phyloP scores from a whole-genome alignment of 805 yeast genomes.

The Torulaspora franciscae region DNA sequence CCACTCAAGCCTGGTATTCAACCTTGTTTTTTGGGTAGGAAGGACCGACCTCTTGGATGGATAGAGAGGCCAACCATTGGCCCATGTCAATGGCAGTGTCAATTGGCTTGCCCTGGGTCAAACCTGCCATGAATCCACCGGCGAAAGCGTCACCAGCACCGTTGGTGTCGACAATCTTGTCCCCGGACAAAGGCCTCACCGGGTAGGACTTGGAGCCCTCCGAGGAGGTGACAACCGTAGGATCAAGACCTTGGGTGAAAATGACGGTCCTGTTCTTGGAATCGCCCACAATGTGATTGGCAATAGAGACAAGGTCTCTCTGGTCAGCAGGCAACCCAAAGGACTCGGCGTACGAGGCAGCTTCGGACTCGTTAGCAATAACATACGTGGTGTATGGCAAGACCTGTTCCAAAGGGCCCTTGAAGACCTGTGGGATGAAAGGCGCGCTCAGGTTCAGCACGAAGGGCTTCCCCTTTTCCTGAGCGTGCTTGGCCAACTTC shows the following conservation, averaged over 20 bases:
- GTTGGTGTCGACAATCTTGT: constrained; percentile 82
- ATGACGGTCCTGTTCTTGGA: constrained; percentile 85
- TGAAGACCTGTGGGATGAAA: constrained; percentile 92
- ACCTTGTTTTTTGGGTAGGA: constrained; percentile 81
- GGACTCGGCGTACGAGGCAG: constrained; percentile 86
- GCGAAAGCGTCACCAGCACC: constrained; percentile 99
- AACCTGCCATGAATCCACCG: constrained; percentile 88
- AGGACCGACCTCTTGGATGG: constrained; percentile 93
- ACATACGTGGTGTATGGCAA: constrained; percentile 86
- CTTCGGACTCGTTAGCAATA: constrained; percentile 96
- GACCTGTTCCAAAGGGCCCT: constrained; percentile 75
- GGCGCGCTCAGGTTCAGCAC: constrained; percentile 92
- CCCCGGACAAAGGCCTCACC: constrained; percentile 65
- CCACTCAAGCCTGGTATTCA: constrained; percentile 36
- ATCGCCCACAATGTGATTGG: constrained; percentile 53
- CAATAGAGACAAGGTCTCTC: constrained; percentile 68
- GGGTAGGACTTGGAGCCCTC: constrained; percentile 50
- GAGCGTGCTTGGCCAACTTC: constrained; percentile 88
- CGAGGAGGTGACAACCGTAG: constrained; percentile 73
- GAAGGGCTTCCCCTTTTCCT: constrained; percentile 70
- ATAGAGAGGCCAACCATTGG: constrained; percentile 92
- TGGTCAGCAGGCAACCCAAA: constrained; percentile 51
- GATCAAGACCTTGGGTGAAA: constrained; percentile 92
- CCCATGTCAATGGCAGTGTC: constrained; percentile 70
- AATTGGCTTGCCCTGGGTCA: constrained; percentile 66